Percentiles rank a stretch among this genome's conserved stretches.
These are phyloP conservation scores for Podila clonocystis DNA, from an alignment of 192 early-diverging fungal species.

Conservation along the genomic window DNA sequence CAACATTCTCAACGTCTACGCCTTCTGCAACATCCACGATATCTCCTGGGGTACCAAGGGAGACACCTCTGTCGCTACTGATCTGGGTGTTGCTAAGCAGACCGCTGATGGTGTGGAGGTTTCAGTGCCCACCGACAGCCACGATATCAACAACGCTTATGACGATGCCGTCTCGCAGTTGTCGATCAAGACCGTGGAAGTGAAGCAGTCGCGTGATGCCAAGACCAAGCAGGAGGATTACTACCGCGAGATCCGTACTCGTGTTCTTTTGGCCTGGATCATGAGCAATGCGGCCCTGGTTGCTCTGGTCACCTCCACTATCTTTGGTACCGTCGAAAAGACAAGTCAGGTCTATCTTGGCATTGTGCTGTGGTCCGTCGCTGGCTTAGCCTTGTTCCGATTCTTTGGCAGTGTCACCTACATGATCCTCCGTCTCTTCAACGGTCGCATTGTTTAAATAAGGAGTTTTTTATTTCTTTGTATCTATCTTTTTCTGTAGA, in stretches of 20 bases:
- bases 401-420: conserved; percentile 72
- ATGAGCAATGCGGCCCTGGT: conserved; percentile 75
- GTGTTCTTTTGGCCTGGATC: conserved; percentile 77
- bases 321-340: background rate
- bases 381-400: conserved; percentile 65
- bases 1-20: conserved; percentile 73
- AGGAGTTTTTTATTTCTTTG: background rate
- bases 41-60: conserved; percentile 90
- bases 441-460: conserved; percentile 21
- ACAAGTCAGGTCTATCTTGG: conserved; percentile 50
- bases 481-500: conserved; percentile 1
- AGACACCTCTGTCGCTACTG: conserved; percentile 62
- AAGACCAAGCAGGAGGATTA: conserved; percentile 75
- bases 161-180: conserved; percentile 51
- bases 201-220: conserved; percentile 45
- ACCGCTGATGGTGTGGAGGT: conserved; percentile 57
- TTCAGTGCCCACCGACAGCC: conserved; percentile 53
- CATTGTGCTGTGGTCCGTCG: conserved; percentile 77
- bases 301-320: conserved; percentile 60
- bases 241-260: conserved; percentile 80
- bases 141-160: conserved; percentile 59
- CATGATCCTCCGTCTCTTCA: conserved; percentile 62
- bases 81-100: conserved; percentile 61
- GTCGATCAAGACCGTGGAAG: conserved; percentile 36
- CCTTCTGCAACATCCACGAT: conserved; percentile 70